phyloP scores from a whole-genome alignment of 371 early-diverging fungal species.

The Vairimorpha apis region DNA sequence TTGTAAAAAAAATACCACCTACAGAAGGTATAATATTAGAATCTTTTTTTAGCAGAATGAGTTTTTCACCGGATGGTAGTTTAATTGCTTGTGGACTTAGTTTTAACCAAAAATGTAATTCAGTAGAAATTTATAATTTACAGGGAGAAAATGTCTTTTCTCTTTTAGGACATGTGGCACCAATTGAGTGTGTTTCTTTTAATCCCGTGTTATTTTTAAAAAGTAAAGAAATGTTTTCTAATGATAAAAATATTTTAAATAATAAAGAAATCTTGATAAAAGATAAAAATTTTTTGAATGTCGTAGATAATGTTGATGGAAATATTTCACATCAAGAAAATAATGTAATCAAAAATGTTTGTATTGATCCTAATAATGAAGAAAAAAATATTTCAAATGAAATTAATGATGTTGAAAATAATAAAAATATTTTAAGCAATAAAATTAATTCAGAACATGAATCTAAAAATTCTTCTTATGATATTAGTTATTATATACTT shows the following conservation, averaged over 20 bases:
- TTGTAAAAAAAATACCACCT: conserved; percentile 29
- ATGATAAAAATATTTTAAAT: background rate
- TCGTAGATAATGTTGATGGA: no score
- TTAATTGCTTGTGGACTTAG: conserved; percentile 57
- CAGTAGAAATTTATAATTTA: conserved; percentile 52
- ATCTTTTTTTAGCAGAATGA: conserved; percentile 57
- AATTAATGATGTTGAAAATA: background rate
- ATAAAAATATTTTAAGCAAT: background rate
- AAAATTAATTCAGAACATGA: no score
- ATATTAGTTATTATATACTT: conserved; percentile 49
- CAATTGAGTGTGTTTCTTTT: conserved; percentile 55
- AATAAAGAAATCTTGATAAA: background rate
- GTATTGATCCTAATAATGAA: background rate
- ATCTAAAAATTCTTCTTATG: no score
- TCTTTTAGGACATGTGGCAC: conserved; percentile 62
- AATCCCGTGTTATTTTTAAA: conserved; percentile 48
- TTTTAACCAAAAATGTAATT: conserved; percentile 53
- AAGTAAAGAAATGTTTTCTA: background rate
- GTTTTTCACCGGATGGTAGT: conserved; percentile 56
- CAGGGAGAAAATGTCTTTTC: conserved; percentile 43
- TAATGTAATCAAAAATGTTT: background rate
- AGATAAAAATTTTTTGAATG: no score
- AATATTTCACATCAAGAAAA: background rate
- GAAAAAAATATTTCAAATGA: background rate
- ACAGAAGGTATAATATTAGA: conserved; percentile 55